These are phyloP conservation scores for Malassezia obtusa DNA, from an alignment of 1,284 basidiomycete genomes.

Conservation along the genomic window DNA sequence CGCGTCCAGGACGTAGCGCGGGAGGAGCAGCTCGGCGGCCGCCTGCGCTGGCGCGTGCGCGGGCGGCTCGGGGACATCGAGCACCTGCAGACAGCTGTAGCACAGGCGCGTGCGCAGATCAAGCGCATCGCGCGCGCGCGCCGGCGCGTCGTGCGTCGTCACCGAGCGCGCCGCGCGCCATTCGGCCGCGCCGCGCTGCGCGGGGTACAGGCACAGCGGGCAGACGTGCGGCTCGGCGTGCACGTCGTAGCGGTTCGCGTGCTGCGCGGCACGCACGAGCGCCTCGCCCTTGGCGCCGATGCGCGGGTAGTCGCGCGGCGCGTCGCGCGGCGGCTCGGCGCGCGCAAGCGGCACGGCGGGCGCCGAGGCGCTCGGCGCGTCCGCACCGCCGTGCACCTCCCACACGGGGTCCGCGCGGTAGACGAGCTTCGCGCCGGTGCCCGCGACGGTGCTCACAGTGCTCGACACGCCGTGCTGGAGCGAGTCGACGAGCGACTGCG, in stretches of 20 bases:
- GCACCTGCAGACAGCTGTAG: constrained; percentile 23
- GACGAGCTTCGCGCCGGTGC: constrained; percentile 39
- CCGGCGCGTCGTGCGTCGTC: constrained; percentile 5
- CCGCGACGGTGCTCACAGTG: constrained; percentile 37
- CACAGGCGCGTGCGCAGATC: constrained; percentile 15
- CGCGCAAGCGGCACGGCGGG: background rate
- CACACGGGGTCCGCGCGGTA: constrained; percentile 16
- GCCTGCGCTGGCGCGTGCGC: background rate
- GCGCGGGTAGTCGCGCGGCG: constrained; percentile 11
- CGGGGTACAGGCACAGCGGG: constrained; percentile 35
- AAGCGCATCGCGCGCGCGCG: background rate
- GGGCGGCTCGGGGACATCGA: constrained; percentile 11
- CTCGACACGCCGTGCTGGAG: constrained; percentile 38
- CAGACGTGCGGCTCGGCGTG: constrained; percentile 19
- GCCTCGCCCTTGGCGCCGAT: constrained; percentile 26
- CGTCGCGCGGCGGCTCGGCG: constrained; percentile 2
- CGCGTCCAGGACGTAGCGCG: constrained; percentile 2
- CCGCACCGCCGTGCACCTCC: background rate
- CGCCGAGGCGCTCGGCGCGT: background rate
- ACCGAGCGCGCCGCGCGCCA: constrained; percentile 39
- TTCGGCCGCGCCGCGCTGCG: constrained; percentile 20
- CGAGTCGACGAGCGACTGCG: constrained; percentile 34
- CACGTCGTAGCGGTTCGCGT: constrained; percentile 15
- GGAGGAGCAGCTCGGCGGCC: background rate
- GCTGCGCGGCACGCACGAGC: constrained; percentile 22